These are phyloP conservation scores for Adansonia gregorii DNA, from an alignment of 441 rosid species.

Conservation along the genomic window DNA sequence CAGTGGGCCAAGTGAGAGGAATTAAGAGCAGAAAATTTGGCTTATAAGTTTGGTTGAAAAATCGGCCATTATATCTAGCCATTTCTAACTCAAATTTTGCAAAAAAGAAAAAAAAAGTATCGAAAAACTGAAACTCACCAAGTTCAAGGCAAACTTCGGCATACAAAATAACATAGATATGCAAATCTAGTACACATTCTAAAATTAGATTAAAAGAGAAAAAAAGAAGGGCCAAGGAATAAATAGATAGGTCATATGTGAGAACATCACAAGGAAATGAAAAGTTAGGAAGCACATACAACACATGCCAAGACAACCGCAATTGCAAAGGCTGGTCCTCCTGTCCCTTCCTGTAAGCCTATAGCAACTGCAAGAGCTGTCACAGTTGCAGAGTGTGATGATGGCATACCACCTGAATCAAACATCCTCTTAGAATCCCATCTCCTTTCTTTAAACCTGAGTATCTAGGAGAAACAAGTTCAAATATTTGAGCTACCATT, in stretches of 20 bases:
- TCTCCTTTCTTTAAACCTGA: constrained; percentile 93
- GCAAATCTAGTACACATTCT: background rate
- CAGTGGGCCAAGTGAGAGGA: background rate
- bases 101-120: background rate
- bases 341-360: constrained; percentile 79
- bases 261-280: constrained; percentile 12
- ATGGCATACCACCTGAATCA: constrained; percentile 97
- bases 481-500: constrained; percentile 44
- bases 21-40: background rate
- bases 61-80: background rate
- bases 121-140: background rate
- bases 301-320: constrained; percentile 84
- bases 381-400: constrained; percentile 94
- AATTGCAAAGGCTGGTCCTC: constrained; percentile 77
- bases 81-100: background rate
- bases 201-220: background rate
- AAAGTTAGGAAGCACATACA: constrained; percentile 48
- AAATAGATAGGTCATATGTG: background rate
- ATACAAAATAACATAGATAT: background rate
- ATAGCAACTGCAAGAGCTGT: constrained; percentile 84
- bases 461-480: constrained; percentile 58
- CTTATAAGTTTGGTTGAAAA: background rate
- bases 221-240: background rate
- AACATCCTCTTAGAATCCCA: constrained; percentile 94
- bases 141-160: background rate